Conservation (phyloP, 2,329 filamentous ascomycete species). For the Pseudogymnoascus sp. region DNA sequence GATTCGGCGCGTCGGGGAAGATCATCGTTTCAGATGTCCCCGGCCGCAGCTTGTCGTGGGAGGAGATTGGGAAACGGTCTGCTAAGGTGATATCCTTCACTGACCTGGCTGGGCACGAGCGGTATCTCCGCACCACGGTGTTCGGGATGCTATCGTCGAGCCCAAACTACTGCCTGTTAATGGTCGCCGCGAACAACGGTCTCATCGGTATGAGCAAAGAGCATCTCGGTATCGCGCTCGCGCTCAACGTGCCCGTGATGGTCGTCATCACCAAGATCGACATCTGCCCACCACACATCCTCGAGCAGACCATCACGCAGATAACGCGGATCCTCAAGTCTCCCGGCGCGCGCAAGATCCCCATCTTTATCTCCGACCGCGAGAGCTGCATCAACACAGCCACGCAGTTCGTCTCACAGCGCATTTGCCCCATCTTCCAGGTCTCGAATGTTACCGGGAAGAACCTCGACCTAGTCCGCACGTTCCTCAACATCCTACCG, state of each 20-base stretch:
- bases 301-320: conserved; percentile 87
- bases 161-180: conserved; percentile 93
- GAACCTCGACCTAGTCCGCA: conserved; percentile 80
- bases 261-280: conserved; percentile 97
- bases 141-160: conserved; percentile 91
- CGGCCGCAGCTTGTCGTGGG: conserved; percentile 86
- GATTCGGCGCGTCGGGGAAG: conserved; percentile 80
- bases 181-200: conserved; percentile 98
- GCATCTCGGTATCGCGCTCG: conserved; percentile 88
- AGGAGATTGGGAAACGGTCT: conserved; percentile 90
- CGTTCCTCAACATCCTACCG: conserved; percentile 89
- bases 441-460: conserved; percentile 96
- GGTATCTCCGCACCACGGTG: conserved; percentile 90
- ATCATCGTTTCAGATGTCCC: conserved; percentile 75
- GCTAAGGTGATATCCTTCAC: conserved; percentile 97
- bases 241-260: conserved; percentile 95
- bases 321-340: conserved; percentile 90
- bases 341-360: conserved; percentile 88
- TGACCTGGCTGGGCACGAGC: conserved; percentile 90
- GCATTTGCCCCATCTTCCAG: conserved; percentile 95
- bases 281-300: conserved; percentile 91
- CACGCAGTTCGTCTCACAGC: conserved; percentile 87
- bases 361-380: conserved; percentile 85
- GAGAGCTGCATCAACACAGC: conserved; percentile 94
- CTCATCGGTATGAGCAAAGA: conserved; percentile 98